Conservation (phyloP, 441 rosid species). For the Pelargonium citronellum region DNA sequence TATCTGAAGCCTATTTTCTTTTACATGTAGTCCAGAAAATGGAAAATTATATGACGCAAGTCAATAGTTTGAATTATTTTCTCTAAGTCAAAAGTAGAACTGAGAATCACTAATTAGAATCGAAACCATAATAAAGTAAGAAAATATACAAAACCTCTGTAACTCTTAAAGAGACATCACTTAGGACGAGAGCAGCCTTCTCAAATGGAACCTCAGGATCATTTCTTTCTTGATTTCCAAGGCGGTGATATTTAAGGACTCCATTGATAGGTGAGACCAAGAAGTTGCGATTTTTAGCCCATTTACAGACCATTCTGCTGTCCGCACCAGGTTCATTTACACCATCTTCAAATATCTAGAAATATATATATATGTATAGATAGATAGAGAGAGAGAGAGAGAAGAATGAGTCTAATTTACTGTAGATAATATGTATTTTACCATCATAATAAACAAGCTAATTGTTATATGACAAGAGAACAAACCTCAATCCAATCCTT, state of each 20-base stretch:
- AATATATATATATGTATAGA: not conserved
- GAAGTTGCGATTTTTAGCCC: slow-evolving; percentile 77
- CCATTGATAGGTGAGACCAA: slow-evolving; percentile 92
- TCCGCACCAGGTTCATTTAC: slow-evolving; percentile 53
- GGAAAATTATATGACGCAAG: not conserved
- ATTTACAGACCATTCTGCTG: slow-evolving; percentile 43
- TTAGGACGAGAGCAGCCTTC: slow-evolving; percentile 74
- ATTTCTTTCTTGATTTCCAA: slow-evolving; percentile 90
- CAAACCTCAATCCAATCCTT: slow-evolving; percentile 94
- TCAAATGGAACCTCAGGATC: slow-evolving; percentile 92
- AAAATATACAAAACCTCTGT: slow-evolving; percentile 53
- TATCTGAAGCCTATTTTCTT: not conserved
- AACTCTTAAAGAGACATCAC: slow-evolving; percentile 73
- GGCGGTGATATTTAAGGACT: slow-evolving; percentile 85
- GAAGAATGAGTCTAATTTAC: no score
- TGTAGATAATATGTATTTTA: no score
- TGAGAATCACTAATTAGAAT: slow-evolving; percentile 7
- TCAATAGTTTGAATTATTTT: slow-evolving; percentile 1
- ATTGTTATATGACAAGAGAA: slow-evolving; percentile 23
- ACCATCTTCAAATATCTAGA: slow-evolving; percentile 94
- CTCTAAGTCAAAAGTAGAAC: not conserved
- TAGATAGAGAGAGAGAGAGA: no score
- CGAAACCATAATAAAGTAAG: not conserved
- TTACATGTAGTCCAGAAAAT: not conserved
- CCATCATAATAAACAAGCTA: slow-evolving; percentile 6